Evolutionary conservation across 352 stramenopile genomes (phyloP).

Genomic region (Phytophthora pluvialis): DNA sequence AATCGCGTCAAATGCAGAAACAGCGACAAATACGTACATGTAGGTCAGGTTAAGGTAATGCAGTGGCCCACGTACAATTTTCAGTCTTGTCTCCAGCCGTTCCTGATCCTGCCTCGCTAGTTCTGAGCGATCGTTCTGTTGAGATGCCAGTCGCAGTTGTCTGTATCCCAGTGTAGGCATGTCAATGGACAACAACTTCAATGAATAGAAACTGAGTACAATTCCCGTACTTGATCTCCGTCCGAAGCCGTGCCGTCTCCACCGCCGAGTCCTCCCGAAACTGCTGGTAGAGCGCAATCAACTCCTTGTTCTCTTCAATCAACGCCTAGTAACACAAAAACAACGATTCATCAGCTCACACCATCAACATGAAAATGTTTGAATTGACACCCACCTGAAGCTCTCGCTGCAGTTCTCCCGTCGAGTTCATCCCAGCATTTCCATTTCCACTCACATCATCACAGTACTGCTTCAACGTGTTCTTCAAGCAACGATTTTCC

Average conservation of each 20-base stretch:
- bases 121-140: constrained; percentile 23
- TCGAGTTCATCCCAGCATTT: constrained; percentile 28
- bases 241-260: constrained; percentile 54
- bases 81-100: constrained; percentile 40
- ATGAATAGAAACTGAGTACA: neutral
- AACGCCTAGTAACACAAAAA: constrained; percentile 43
- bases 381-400: constrained; percentile 32
- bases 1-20: neutral
- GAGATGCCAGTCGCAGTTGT: constrained; percentile 29
- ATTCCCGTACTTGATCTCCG: constrained; percentile 60
- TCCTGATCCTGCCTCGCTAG: constrained; percentile 41
- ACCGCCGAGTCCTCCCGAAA: constrained; percentile 58
- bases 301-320: constrained; percentile 76
- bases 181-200: neutral
- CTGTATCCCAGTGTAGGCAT: constrained; percentile 7
- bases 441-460: constrained; percentile 12
- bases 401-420: constrained; percentile 58
- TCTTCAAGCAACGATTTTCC: constrained; percentile 74
- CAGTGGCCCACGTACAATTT: constrained; percentile 45
- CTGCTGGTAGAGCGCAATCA: constrained; percentile 77
- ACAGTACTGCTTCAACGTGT: constrained; percentile 67
- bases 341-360: neutral
- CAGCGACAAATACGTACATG: neutral
- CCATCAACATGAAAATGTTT: neutral
- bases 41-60: neutral